Conservation (phyloP, 257 asterid genomes). For the Nemophila menziesii region DNA sequence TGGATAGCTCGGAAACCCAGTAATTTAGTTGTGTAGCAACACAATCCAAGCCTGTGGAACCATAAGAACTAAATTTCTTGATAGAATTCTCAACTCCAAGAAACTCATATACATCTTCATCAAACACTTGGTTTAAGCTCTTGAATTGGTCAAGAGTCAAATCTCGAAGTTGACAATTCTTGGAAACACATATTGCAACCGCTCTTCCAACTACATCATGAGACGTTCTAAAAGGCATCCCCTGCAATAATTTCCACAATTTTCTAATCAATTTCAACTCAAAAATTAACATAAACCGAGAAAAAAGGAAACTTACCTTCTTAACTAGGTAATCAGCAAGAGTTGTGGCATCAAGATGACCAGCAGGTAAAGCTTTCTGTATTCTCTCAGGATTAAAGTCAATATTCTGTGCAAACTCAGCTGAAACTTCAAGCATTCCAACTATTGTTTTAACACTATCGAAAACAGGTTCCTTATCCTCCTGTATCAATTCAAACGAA, state of each 20-base stretch:
- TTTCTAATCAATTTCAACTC: conserved; percentile 6
- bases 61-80: conserved; percentile 79
- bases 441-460: conserved; percentile 80
- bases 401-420: conserved; percentile 86
- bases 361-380: conserved; percentile 73
- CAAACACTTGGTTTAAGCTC: conserved; percentile 48
- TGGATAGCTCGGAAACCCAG: conserved; percentile 50
- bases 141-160: conserved; percentile 53
- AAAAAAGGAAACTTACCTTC: conserved; percentile 41
- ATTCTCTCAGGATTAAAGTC: conserved; percentile 61
- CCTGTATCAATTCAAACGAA: conserved; percentile 31
- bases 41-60: conserved; percentile 89
- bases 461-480: conserved; percentile 93
- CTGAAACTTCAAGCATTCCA: conserved; percentile 96
- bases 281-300: not conserved
- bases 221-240: conserved; percentile 84
- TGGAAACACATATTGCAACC: conserved; percentile 68
- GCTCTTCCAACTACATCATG: conserved; percentile 87
- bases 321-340: conserved; percentile 95
- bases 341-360: conserved; percentile 97
- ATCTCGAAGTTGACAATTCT: conserved; percentile 51
- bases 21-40: conserved; percentile 73
- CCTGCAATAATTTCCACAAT: conserved; percentile 31
- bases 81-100: conserved; percentile 86
- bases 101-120: conserved; percentile 62